Evolutionary conservation across 306 rosid genomes (phyloP).

Genomic region (Styphnolobium japonicum): DNA sequence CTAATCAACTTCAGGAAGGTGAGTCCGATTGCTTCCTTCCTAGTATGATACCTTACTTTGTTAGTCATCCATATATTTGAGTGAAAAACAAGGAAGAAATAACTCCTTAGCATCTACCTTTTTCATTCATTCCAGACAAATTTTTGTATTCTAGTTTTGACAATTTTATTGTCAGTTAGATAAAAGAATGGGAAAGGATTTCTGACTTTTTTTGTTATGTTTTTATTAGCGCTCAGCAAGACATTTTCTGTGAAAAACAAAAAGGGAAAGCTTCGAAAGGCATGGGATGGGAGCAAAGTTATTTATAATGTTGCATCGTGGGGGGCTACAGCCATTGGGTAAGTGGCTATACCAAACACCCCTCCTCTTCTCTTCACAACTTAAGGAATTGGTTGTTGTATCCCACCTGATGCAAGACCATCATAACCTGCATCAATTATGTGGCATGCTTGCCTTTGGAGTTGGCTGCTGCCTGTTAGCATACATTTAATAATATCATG

Average conservation of each 20-base stretch:
- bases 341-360: conserved; percentile 16
- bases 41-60: neutral
- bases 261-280: conserved; percentile 92
- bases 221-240: conserved; percentile 80
- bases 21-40: conserved; percentile 27
- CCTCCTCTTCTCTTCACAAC: neutral
- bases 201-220: conserved; percentile 30
- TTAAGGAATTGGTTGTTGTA: neutral
- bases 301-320: conserved; percentile 94
- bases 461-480: neutral
- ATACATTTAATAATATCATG: neutral
- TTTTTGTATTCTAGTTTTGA: neutral
- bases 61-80: neutral
- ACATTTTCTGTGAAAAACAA: conserved; percentile 86
- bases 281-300: conserved; percentile 98
- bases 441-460: neutral
- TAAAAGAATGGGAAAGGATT: neutral
- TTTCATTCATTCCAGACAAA: neutral
- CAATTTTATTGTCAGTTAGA: neutral
- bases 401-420: neutral
- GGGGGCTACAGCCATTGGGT: conserved; percentile 99
- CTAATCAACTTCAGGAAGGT: conserved; percentile 94
- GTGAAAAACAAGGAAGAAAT: conserved; percentile 11
- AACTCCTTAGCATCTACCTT: neutral
- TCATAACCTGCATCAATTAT: neutral